phyloP scores from a whole-genome alignment of 129 eudicot species.

The Helianthus tuberosus region DNA sequence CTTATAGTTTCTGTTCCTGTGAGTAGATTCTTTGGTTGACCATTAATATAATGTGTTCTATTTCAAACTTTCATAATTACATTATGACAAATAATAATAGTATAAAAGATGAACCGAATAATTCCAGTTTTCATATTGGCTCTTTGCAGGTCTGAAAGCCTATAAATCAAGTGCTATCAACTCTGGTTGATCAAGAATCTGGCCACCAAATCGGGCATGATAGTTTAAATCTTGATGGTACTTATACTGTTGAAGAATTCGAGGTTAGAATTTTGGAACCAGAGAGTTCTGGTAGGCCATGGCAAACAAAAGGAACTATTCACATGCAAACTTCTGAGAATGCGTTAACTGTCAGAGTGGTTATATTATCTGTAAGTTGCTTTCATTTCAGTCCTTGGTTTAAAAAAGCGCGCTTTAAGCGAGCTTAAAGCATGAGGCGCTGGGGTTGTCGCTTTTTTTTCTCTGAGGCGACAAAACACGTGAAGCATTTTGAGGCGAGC shows the following conservation, averaged over 20 bases:
- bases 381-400: no score
- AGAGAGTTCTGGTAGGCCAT: constrained; percentile 86
- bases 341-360: constrained; percentile 88
- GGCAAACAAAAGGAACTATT: constrained; percentile 93
- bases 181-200: constrained; percentile 88
- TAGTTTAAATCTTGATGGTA: constrained; percentile 64
- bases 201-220: constrained; percentile 91
- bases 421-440: no score
- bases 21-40: constrained; percentile 31
- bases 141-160: constrained; percentile 77
- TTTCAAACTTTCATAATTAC: background rate
- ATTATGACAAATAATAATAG: background rate
- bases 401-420: no score
- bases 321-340: constrained; percentile 94
- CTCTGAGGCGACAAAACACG: no score
- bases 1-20: no score
- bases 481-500: no score
- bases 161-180: constrained; percentile 85
- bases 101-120: background rate
- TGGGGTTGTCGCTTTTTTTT: no score
- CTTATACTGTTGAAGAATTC: constrained; percentile 86
- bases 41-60: background rate
- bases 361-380: constrained; percentile 81
- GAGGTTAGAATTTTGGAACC: constrained; percentile 93
- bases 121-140: constrained; percentile 12